These are phyloP conservation scores for Eimeria acervulina DNA, from an alignment of 169 alveolate genomes.

Conservation along the genomic window DNA sequence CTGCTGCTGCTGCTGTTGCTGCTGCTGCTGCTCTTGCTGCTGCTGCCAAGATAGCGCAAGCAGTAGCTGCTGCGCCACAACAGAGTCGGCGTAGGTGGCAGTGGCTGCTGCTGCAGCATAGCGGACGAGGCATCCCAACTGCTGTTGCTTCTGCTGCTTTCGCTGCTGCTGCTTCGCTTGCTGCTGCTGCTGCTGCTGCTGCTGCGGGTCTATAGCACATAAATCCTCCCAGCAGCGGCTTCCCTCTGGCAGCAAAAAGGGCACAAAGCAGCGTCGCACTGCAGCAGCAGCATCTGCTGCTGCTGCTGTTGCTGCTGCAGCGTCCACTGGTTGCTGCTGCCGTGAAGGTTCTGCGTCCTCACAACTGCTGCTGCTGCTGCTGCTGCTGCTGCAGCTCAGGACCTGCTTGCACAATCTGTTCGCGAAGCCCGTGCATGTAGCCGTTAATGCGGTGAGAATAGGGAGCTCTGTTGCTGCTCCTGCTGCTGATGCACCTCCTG, in stretches of 20 bases:
- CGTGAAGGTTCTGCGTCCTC: constrained; percentile 16
- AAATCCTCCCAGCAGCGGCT: background rate
- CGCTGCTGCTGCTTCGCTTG: background rate
- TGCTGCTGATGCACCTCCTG: background rate
- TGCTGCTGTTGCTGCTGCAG: constrained; percentile 63
- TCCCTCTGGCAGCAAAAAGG: background rate
- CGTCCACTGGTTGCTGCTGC: constrained; percentile 33
- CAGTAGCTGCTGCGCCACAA: constrained; percentile 56
- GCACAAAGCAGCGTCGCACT: constrained; percentile 44
- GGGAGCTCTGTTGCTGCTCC: constrained; percentile 38
- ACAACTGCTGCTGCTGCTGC: constrained; percentile 34
- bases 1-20: constrained; percentile 20
- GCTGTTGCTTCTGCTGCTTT: constrained; percentile 10
- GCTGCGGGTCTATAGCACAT: background rate
- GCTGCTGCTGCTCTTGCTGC: constrained; percentile 40
- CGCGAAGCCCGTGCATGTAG: constrained; percentile 45
- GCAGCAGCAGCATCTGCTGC: constrained; percentile 63
- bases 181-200: constrained; percentile 55
- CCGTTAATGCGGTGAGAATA: background rate
- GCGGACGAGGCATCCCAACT: background rate
- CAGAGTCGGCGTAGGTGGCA: constrained; percentile 46
- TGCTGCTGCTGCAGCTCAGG: background rate
- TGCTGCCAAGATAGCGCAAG: constrained; percentile 55
- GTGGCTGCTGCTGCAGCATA: constrained; percentile 54
- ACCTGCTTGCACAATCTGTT: background rate